Evolutionary conservation across 1,139 yeast genomes (phyloP).

Genomic region (Geotrichum cucujoidarum): DNA sequence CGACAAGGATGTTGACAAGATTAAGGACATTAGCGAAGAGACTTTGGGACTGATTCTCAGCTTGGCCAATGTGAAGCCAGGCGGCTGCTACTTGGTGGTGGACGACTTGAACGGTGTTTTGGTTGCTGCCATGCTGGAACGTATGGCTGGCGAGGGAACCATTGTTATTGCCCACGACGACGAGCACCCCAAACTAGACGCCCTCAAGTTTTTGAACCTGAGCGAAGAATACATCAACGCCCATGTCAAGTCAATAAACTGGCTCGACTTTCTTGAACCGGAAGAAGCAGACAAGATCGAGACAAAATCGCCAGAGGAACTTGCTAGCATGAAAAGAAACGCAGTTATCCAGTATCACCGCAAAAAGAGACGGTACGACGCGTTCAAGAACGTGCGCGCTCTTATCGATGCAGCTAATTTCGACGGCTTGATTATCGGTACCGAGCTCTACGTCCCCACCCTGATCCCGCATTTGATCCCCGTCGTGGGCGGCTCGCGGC

Average conservation of each 20-base stretch:
- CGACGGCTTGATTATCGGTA: conserved; percentile 72
- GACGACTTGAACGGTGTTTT: conserved; percentile 91
- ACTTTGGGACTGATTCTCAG: conserved; percentile 70
- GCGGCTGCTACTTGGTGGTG: conserved; percentile 79
- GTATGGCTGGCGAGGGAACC: conserved; percentile 80
- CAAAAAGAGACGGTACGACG: conserved; percentile 54
- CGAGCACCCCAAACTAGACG: conserved; percentile 81
- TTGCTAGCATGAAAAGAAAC: conserved; percentile 52
- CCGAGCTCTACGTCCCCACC: conserved; percentile 65
- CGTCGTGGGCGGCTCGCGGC: conserved; percentile 78
- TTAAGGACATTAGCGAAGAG: conserved; percentile 82
- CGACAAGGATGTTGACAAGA: conserved; percentile 62
- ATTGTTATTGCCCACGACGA: conserved; percentile 81
- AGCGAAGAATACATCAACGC: conserved; percentile 48
- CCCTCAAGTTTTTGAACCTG: conserved; percentile 57
- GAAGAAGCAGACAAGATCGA: conserved; percentile 52
- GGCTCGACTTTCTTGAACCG: conserved; percentile 81
- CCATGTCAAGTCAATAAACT: conserved; percentile 64
- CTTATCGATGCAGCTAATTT: conserved; percentile 56
- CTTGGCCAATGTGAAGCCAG: conserved; percentile 77
- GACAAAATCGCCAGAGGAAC: conserved; percentile 42
- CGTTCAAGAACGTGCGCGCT: conserved; percentile 41
- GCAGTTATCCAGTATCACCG: conserved; percentile 66
- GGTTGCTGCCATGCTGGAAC: conserved; percentile 77
- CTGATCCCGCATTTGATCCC: conserved; percentile 59